These are phyloP conservation scores for Emericellopsis atlantica DNA, from an alignment of 2,329 filamentous ascomycete species.

Conservation along the genomic window DNA sequence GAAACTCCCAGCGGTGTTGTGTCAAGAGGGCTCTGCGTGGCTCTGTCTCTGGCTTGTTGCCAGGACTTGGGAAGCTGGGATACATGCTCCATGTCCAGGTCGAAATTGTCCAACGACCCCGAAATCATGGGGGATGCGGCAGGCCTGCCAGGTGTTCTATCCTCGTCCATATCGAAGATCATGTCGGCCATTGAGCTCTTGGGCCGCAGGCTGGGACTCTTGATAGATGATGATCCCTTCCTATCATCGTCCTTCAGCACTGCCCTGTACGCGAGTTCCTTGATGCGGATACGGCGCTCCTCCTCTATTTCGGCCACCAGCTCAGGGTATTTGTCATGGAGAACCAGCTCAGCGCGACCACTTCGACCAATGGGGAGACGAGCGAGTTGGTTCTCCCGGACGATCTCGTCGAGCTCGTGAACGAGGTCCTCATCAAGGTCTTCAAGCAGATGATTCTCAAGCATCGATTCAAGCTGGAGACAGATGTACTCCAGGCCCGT, in stretches of 20 bases:
- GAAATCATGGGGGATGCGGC: conserved; percentile 6
- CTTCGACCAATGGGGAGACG: conserved; percentile 68
- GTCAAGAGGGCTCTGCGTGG: conserved; percentile 2
- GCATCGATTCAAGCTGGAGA: conserved; percentile 78
- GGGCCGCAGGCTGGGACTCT: conserved; percentile 55
- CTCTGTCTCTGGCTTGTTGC: conserved; percentile 13
- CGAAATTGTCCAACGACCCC: conserved; percentile 5
- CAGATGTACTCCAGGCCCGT: conserved; percentile 84
- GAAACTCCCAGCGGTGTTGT: neutral
- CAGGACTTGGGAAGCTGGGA: conserved; percentile 16
- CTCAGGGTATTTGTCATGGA: conserved; percentile 53
- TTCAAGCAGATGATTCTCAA: conserved; percentile 80
- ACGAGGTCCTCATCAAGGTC: conserved; percentile 79
- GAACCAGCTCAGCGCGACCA: conserved; percentile 52
- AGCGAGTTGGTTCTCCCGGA: conserved; percentile 70
- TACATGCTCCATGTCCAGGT: conserved; percentile 14
- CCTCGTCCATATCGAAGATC: conserved; percentile 93
- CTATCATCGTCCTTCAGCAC: conserved; percentile 53
- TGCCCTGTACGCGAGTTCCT: conserved; percentile 60
- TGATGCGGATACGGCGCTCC: conserved; percentile 56
- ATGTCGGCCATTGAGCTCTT: conserved; percentile 62
- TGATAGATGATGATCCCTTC: conserved; percentile 47
- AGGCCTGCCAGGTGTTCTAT: conserved; percentile 16
- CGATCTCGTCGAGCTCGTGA: conserved; percentile 64
- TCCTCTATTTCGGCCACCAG: conserved; percentile 55